Base-by-base conservation (phyloP, 257 asterid species). In the Nicotiana tabacum region DNA sequence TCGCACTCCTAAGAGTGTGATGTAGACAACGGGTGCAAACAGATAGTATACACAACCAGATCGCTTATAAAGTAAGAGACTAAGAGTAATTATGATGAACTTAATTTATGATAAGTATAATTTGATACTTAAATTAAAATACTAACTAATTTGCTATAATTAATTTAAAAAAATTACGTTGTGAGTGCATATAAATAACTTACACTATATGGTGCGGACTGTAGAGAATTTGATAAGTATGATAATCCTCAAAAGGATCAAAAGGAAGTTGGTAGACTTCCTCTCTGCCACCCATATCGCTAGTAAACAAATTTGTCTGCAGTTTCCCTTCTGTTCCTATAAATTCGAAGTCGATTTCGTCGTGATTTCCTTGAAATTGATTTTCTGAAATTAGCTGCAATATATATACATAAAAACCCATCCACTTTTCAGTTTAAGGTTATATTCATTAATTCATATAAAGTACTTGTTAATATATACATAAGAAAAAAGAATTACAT, bases 231-330 rank as follows among this genome's bases (percentile, higher is more conserved):
- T 76, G 80, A 16, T 76, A 76, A 15, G 64, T 76, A 76, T 76
- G 80, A 76, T 27, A 76, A 76, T 51, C 80, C 4, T 27, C 3
- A 27, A 64, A 76, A 51, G 80, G 80, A 51, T 76, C 80, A 51
- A 76, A 76, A 3, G 80, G 43, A 48, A 76, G 80, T 27, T 27
- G 64, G 17, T 3, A 76, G 18, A 15, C 43, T 76, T 76, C 27
- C 53, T 76, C 80, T 76, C 80, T 76, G 3, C 80, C 80, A 76
- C 80, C 80, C 43, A 1, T 48, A 15, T 76, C 80, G 32, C 51
- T 76, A 15, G 80, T 61, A 76, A 48, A 76, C 3, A 76, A 27
- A 76, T 76, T 76, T 13, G 80, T 76, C 80, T 76, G 80, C 2
- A 76, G 16, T 27, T 3, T 76, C 3, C 80, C 80, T 51, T 27